These are phyloP conservation scores for Cyclotella choctawhatcheeana DNA, from an alignment of 108 stramenopile genomes.

Conservation along the genomic window DNA sequence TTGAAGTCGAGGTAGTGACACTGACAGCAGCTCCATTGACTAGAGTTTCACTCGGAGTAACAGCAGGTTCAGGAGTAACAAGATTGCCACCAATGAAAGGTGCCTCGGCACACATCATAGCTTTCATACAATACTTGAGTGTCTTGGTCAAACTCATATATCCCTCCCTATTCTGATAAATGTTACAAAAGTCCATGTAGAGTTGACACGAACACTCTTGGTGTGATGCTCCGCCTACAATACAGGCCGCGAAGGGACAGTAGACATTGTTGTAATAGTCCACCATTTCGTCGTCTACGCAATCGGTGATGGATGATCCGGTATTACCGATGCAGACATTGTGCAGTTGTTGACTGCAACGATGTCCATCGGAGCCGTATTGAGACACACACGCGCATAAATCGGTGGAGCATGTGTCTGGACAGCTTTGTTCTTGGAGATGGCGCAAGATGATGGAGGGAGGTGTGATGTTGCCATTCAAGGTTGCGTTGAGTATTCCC, in stretches of 20 bases:
- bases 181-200: slow-evolving; percentile 13
- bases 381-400: slow-evolving; percentile 12
- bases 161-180: slow-evolving; percentile 13
- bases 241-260: slow-evolving; percentile 25
- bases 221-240: slow-evolving; percentile 8
- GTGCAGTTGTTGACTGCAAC: slow-evolving; percentile 16
- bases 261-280: slow-evolving; percentile 23
- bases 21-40: too few relatives aligned
- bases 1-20: too few relatives aligned
- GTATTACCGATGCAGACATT: slow-evolving; percentile 12
- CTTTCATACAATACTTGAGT: slow-evolving; percentile 15
- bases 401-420: slow-evolving; percentile 8
- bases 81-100: too few relatives aligned
- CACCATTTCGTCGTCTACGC: neutral
- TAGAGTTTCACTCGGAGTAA: too few relatives aligned
- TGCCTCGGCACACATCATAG: slow-evolving; percentile 1
- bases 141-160: slow-evolving; percentile 15
- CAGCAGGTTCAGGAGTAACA: too few relatives aligned
- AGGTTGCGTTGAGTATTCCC: neutral
- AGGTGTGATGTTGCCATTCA: neutral
- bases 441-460: neutral
- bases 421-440: slow-evolving; percentile 9
- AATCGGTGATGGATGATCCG: neutral
- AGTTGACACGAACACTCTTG: slow-evolving; percentile 6
- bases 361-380: slow-evolving; percentile 13